Conservation (phyloP, 2,329 filamentous ascomycete genomes). For the Epichloe gansuensis region DNA sequence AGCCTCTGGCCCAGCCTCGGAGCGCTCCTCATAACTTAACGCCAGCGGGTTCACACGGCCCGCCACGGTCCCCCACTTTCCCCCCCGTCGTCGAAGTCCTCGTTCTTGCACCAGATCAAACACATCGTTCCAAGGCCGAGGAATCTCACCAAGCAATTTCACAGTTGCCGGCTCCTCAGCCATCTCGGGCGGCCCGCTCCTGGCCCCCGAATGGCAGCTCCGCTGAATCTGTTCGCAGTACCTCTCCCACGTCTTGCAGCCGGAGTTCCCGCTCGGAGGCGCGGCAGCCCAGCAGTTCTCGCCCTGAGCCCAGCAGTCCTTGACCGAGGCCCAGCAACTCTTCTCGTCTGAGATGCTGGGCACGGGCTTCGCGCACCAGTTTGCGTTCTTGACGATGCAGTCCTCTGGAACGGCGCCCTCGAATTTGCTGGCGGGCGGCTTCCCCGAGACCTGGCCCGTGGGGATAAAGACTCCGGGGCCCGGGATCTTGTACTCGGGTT, state of each 20-base stretch:
- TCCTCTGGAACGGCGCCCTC: conserved; percentile 39
- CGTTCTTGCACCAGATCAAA: not conserved
- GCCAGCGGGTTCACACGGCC: not conserved
- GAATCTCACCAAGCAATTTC: conserved; percentile 21
- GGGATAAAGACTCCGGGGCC: conserved; percentile 40
- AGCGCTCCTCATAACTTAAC: no score
- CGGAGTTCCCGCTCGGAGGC: conserved; percentile 43
- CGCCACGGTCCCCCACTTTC: not conserved
- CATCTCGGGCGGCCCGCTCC: conserved; percentile 34
- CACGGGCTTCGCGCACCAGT: conserved; percentile 58
- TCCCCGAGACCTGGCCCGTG: conserved; percentile 7
- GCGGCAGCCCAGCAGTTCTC: conserved; percentile 45
- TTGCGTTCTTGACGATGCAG: conserved; percentile 53
- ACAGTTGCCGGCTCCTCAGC: conserved; percentile 22
- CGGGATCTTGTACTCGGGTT: conserved; percentile 39
- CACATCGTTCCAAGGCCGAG: conserved; percentile 15
- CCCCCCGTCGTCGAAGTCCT: not conserved
- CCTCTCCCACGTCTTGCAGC: conserved; percentile 48
- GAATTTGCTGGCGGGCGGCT: conserved; percentile 9
- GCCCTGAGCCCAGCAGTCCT: conserved; percentile 45
- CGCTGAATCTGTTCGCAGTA: conserved; percentile 42
- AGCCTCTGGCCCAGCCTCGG: no score
- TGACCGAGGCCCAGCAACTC: conserved; percentile 46
- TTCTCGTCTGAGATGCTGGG: conserved; percentile 38
- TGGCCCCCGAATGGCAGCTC: conserved; percentile 29